These are phyloP conservation scores for Kluyveromyces marxianus DNA, from an alignment of 1,139 yeast genomes.

Conservation along the genomic window DNA sequence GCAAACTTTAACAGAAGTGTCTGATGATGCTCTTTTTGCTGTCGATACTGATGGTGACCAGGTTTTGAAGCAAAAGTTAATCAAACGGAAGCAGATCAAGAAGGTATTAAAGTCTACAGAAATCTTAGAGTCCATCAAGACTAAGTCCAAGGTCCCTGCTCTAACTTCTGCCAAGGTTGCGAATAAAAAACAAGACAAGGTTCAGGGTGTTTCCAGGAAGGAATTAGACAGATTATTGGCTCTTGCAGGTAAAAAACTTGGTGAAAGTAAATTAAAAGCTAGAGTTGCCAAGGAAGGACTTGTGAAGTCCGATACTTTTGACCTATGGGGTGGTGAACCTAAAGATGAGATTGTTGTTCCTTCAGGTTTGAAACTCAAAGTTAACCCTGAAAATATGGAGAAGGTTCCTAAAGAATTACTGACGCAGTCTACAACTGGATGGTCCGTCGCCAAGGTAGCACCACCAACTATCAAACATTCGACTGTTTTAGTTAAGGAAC, in stretches of 20 bases:
- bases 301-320: constrained; percentile 43
- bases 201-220: constrained; percentile 61
- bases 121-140: constrained; percentile 46
- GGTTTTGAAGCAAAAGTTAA: constrained; percentile 34
- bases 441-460: constrained; percentile 44
- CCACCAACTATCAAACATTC: constrained; percentile 52
- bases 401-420: constrained; percentile 36
- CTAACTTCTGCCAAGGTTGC: constrained; percentile 37
- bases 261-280: constrained; percentile 46
- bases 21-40: constrained; percentile 49
- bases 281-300: constrained; percentile 58
- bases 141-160: constrained; percentile 74
- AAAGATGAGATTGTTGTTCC: constrained; percentile 18
- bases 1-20: constrained; percentile 32
- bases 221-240: constrained; percentile 66
- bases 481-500: constrained; percentile 45
- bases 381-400: constrained; percentile 14
- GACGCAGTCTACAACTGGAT: constrained; percentile 38
- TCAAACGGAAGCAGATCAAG: constrained; percentile 35
- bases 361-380: constrained; percentile 24
- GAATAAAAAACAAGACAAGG: constrained; percentile 36
- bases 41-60: constrained; percentile 67
- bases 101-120: constrained; percentile 63
- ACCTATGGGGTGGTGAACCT: constrained; percentile 54
- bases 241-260: constrained; percentile 66